A percentile compares a stretch with the other conserved stretches of the same genome.
These are phyloP conservation scores for Apiotrichum veenhuisii DNA, from an alignment of 1,284 basidiomycete genomes.

Conservation along the genomic window DNA sequence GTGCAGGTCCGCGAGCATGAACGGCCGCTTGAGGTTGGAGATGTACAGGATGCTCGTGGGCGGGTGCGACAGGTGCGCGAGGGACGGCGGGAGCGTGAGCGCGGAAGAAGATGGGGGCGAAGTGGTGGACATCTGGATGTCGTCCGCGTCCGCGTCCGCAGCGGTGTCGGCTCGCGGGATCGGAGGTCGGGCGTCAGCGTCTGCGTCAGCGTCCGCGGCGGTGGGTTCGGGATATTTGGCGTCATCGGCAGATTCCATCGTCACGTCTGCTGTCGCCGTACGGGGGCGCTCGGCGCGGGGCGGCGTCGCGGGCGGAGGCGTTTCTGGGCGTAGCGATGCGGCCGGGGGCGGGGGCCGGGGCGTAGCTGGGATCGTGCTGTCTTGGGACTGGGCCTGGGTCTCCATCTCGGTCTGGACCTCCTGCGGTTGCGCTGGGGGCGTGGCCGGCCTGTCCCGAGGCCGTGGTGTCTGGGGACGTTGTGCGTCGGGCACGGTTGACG, in stretches of 20 bases:
- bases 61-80: slow-evolving; percentile 38
- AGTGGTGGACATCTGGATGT: no score
- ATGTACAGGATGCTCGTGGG: slow-evolving; percentile 46
- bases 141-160: neutral
- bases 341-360: neutral
- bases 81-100: slow-evolving; percentile 25
- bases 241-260: neutral
- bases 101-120: neutral
- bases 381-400: no score
- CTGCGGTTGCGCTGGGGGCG: neutral
- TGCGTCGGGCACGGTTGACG: no score
- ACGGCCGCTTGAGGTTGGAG: slow-evolving; percentile 45
- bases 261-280: neutral
- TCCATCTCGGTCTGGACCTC: no score
- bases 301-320: neutral
- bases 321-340: neutral
- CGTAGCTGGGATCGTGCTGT: no score
- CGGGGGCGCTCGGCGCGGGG: neutral
- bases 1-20: slow-evolving; percentile 23
- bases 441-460: slow-evolving; percentile 10
- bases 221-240: neutral
- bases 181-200: neutral
- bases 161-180: no score
- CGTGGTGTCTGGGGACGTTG: neutral
- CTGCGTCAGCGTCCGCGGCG: no score